These are phyloP conservation scores for Talaromyces sp. DNA, from an alignment of 2,329 filamentous ascomycete genomes.

Conservation along the genomic window DNA sequence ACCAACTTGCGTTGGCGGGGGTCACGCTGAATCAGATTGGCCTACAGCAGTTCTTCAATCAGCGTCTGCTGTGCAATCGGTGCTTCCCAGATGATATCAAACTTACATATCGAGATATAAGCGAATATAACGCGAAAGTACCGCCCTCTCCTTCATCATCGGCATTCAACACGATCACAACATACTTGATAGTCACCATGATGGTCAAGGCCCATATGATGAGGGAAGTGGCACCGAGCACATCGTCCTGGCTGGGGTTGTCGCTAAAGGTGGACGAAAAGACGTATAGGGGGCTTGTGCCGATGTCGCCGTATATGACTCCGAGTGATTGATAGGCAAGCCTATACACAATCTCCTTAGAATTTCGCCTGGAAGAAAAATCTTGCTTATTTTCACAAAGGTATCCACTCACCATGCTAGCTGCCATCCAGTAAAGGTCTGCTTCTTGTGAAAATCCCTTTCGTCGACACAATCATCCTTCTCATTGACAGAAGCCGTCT, in stretches of 20 bases:
- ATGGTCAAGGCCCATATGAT: slow-evolving; percentile 55
- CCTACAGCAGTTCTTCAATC: slow-evolving; percentile 27
- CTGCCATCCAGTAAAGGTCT: slow-evolving; percentile 10
- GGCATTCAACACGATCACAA: slow-evolving; percentile 51
- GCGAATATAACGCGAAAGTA: slow-evolving; percentile 53
- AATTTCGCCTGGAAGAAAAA: not conserved
- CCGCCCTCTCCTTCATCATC: slow-evolving; percentile 59
- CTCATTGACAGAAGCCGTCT: not conserved
- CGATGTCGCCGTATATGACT: slow-evolving; percentile 60
- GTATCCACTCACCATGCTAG: not conserved
- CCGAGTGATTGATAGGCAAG: slow-evolving; percentile 56
- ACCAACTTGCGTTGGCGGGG: slow-evolving; percentile 47
- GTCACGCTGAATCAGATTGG: slow-evolving; percentile 53
- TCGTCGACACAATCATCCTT: slow-evolving; percentile 13
- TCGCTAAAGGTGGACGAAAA: slow-evolving; percentile 53
- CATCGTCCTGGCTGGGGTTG: slow-evolving; percentile 44
- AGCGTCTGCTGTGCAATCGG: not conserved
- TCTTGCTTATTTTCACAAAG: not conserved
- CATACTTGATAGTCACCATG: slow-evolving; percentile 58
- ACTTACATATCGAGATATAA: slow-evolving; percentile 51
- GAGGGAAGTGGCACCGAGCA: slow-evolving; percentile 53
- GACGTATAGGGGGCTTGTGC: slow-evolving; percentile 57
- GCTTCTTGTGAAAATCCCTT: slow-evolving; percentile 12
- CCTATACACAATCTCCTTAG: slow-evolving; percentile 22
- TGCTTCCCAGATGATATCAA: not conserved